Conservation (phyloP, 805 yeast species). For the Wickerhamiella azymoides region DNA sequence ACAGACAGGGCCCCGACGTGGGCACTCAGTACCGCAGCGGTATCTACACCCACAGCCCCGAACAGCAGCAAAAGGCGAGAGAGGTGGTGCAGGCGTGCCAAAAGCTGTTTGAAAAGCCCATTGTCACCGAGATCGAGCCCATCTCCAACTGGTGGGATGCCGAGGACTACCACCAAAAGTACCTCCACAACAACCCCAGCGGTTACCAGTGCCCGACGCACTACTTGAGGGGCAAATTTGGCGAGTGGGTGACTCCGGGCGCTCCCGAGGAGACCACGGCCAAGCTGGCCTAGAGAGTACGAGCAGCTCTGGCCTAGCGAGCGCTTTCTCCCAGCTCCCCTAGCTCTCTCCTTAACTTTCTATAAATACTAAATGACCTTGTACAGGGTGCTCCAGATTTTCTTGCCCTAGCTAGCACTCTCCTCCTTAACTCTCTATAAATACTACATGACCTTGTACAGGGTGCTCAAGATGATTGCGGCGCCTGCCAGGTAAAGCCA, state of each 20-base stretch:
- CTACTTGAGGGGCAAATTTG: slow-evolving; percentile 37
- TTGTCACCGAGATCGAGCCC: slow-evolving; percentile 59
- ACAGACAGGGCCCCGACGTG: slow-evolving; percentile 73
- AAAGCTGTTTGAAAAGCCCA: slow-evolving; percentile 54
- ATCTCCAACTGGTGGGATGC: slow-evolving; percentile 72
- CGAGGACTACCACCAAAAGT: slow-evolving; percentile 86
- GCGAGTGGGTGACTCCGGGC: slow-evolving; percentile 3
- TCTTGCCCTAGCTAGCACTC: no score
- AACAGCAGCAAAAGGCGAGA: slow-evolving; percentile 35
- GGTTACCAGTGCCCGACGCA: slow-evolving; percentile 92
- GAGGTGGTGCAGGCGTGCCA: slow-evolving; percentile 42
- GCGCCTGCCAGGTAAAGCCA: slow-evolving; percentile 3
- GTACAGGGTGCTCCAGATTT: no score
- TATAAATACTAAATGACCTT: no score
- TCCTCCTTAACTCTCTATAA: no score
- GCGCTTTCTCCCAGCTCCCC: no score
- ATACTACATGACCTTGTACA: slow-evolving; percentile 1
- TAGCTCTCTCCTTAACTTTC: no score
- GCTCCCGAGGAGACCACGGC: no score
- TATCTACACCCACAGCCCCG: slow-evolving; percentile 46
- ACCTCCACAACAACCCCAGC: slow-evolving; percentile 61
- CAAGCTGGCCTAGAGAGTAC: no score
- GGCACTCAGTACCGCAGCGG: slow-evolving; percentile 90
- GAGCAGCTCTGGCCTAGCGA: no score
- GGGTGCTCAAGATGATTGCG: slow-evolving; percentile 1